Evolutionary conservation across 163 green algal genomes (phyloP).

Genomic region (Botryococcus braunii): DNA sequence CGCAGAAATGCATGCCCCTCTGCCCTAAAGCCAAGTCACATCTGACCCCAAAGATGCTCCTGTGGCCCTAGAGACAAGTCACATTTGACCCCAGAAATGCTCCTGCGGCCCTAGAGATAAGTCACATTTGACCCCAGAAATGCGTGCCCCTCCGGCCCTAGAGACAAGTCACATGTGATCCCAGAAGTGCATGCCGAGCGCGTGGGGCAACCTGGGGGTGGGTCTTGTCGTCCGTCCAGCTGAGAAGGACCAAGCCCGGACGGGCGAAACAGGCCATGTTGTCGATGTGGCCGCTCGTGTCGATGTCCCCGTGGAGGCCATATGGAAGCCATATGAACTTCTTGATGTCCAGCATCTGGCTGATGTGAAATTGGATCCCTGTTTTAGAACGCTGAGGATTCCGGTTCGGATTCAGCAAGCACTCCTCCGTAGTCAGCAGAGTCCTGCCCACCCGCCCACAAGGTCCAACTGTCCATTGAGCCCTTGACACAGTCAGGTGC

Average conservation of each 20-base stretch:
- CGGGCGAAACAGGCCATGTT: slow-evolving; percentile 72
- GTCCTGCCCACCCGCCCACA: slow-evolving; percentile 48
- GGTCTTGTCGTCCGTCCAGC: slow-evolving; percentile 62
- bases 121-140: too few relatives aligned
- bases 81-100: too few relatives aligned
- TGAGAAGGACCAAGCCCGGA: slow-evolving; percentile 57
- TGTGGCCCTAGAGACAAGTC: too few relatives aligned
- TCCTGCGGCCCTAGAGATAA: neutral
- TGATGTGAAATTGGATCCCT: slow-evolving; percentile 58
- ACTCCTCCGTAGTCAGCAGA: slow-evolving; percentile 73
- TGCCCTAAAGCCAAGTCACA: too few relatives aligned
- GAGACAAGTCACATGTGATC: too few relatives aligned
- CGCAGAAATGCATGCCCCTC: too few relatives aligned
- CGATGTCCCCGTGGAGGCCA: slow-evolving; percentile 15
- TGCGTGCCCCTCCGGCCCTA: neutral
- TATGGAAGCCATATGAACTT: slow-evolving; percentile 34
- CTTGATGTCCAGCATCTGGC: slow-evolving; percentile 44
- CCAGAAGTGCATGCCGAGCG: too few relatives aligned
- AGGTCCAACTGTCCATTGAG: too few relatives aligned
- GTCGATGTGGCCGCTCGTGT: slow-evolving; percentile 70
- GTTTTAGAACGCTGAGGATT: slow-evolving; percentile 57
- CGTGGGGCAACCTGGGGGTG: slow-evolving; percentile 48
- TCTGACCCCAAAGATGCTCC: too few relatives aligned
- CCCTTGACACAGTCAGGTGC: too few relatives aligned
- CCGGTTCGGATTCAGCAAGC: slow-evolving; percentile 71